Evolutionary conservation across 352 stramenopile genomes (phyloP).

Genomic region (Phytophthora foliorum): DNA sequence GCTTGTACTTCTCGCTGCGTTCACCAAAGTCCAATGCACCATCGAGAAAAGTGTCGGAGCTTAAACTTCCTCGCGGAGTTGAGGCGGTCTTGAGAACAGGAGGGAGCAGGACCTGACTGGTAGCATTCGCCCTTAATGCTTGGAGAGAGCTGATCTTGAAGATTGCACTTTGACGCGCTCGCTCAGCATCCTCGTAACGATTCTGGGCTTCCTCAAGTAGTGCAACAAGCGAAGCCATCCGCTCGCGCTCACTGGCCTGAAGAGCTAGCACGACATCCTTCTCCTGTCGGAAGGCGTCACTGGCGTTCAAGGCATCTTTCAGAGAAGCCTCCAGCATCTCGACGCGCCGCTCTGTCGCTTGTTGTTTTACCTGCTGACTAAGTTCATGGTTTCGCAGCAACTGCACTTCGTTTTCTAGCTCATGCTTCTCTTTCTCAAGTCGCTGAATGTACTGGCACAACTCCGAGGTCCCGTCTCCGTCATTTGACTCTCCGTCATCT

Average conservation of each 20-base stretch:
- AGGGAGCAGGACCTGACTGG: conserved; percentile 35
- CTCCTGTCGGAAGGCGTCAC: conserved; percentile 40
- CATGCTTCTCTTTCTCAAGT: conserved; percentile 58
- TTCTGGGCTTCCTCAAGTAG: conserved; percentile 55
- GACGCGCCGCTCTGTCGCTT: conserved; percentile 37
- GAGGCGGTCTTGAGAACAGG: conserved; percentile 5
- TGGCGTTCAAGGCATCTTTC: conserved; percentile 34
- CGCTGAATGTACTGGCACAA: conserved; percentile 64
- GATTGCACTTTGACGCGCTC: conserved; percentile 60
- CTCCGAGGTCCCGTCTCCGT: conserved; percentile 39
- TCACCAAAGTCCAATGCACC: conserved; percentile 33
- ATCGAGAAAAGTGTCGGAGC: not conserved
- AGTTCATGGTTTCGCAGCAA: conserved; percentile 49
- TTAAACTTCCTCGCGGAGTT: conserved; percentile 5
- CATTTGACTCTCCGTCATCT: conserved; percentile 39
- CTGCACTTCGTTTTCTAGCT: conserved; percentile 53
- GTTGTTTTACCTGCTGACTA: conserved; percentile 44
- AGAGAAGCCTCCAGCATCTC: conserved; percentile 53
- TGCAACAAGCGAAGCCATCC: conserved; percentile 36
- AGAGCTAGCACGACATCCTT: conserved; percentile 45
- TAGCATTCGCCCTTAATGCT: conserved; percentile 40
- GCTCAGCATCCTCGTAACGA: conserved; percentile 65
- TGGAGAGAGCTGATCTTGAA: conserved; percentile 77
- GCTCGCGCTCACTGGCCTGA: conserved; percentile 49
- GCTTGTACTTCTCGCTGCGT: conserved; percentile 72